Evolutionary conservation across 208 protist genomes (phyloP).

Genomic region (Acanthamoeba healyi): DNA sequence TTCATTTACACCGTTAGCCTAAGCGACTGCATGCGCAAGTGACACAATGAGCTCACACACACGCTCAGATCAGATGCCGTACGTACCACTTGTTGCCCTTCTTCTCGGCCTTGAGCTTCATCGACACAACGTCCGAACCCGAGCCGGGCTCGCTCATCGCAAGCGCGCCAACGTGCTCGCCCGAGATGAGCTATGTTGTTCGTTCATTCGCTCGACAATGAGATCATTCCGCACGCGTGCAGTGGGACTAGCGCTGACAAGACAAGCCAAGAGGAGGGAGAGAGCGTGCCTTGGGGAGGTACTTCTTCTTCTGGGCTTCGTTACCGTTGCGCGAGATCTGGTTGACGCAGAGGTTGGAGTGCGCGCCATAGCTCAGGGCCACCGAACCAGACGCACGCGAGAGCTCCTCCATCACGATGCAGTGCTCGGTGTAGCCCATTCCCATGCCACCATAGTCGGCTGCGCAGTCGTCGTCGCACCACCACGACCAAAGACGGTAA

Average conservation of each 20-base stretch:
- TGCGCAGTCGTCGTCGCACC: no score
- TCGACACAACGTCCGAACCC: conserved; percentile 97
- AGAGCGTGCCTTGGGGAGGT: conserved; percentile 83
- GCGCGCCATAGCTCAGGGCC: conserved; percentile 92
- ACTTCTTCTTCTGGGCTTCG: conserved; percentile 93
- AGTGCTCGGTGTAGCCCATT: conserved; percentile 93
- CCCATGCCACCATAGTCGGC: conserved; percentile 93
- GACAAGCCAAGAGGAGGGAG: neutral
- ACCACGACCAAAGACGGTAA: no score
- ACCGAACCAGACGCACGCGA: conserved; percentile 90
- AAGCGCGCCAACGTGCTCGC: conserved; percentile 96
- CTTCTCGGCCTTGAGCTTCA: conserved; percentile 93
- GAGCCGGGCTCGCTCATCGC: conserved; percentile 96
- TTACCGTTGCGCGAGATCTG: conserved; percentile 93
- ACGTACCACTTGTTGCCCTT: conserved; percentile 83
- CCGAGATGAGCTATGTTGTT: conserved; percentile 92
- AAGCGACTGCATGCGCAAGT: no score
- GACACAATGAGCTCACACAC: neutral
- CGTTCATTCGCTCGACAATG: neutral
- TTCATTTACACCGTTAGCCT: conserved; percentile 78
- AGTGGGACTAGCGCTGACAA: neutral
- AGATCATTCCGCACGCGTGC: neutral
- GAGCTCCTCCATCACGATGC: conserved; percentile 90
- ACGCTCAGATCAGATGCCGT: neutral
- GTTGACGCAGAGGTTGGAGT: conserved; percentile 93